These are phyloP conservation scores for Saprolegnia parasitica DNA, from an alignment of 352 stramenopile species.

Conservation along the genomic window DNA sequence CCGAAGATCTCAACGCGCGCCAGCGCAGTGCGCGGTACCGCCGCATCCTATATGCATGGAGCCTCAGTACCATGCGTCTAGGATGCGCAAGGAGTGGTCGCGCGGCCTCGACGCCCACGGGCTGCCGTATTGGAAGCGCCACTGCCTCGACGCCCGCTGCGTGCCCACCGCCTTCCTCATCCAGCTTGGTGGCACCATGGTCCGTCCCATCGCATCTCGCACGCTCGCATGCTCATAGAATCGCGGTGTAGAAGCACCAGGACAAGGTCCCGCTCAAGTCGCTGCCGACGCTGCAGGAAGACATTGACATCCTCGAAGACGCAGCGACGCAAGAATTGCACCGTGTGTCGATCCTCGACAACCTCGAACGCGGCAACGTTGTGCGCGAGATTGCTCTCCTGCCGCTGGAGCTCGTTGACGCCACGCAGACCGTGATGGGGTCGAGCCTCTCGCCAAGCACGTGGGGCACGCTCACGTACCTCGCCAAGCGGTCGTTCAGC, in stretches of 20 bases:
- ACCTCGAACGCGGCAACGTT: constrained; percentile 63
- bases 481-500: constrained; percentile 45
- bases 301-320: constrained; percentile 3
- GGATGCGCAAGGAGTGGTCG: constrained; percentile 77
- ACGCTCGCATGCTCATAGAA: background rate
- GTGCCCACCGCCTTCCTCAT: constrained; percentile 1
- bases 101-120: constrained; percentile 57
- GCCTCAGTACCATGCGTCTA: background rate
- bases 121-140: constrained; percentile 63
- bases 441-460: constrained; percentile 50
- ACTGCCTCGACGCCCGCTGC: constrained; percentile 1
- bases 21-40: constrained; percentile 27
- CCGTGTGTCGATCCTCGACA: constrained; percentile 4
- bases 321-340: background rate
- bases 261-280: background rate
- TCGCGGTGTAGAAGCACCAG: background rate
- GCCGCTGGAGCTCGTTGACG: constrained; percentile 64
- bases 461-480: constrained; percentile 36
- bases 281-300: constrained; percentile 1
- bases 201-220: background rate
- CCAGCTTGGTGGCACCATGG: constrained; percentile 10
- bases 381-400: constrained; percentile 58
- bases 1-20: constrained; percentile 25
- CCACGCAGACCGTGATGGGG: constrained; percentile 46
- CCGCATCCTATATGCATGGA: background rate